These are phyloP conservation scores for Penicillium capsulatum DNA, from an alignment of 2,329 filamentous ascomycete genomes.

Conservation along the genomic window DNA sequence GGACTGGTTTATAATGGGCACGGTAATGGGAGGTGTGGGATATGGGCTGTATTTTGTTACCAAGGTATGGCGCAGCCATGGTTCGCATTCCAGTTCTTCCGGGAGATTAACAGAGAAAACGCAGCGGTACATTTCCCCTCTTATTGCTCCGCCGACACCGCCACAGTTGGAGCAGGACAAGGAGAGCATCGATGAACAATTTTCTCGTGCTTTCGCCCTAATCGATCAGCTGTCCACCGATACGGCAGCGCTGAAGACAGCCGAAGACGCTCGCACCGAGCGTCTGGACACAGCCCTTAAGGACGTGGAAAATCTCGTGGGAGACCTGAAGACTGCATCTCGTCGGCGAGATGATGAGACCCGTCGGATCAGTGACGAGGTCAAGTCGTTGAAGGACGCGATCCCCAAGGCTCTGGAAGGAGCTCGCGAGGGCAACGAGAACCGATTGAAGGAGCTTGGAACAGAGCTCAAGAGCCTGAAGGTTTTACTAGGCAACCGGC, in stretches of 20 bases:
- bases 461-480: conserved; percentile 88
- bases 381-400: conserved; percentile 73
- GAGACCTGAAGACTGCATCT: conserved; percentile 75
- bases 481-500: conserved; percentile 68
- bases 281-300: conserved; percentile 74
- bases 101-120: conserved; percentile 14
- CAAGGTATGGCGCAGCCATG: conserved; percentile 57
- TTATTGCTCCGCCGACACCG: conserved; percentile 89
- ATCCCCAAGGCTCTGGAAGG: conserved; percentile 86
- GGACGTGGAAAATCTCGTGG: conserved; percentile 79
- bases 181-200: conserved; percentile 83
- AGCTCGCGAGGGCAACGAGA: conserved; percentile 79
- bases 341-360: conserved; percentile 82
- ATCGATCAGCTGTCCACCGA: conserved; percentile 90
- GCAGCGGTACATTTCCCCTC: conserved; percentile 81
- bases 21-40: conserved; percentile 80
- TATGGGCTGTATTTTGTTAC: conserved; percentile 86
- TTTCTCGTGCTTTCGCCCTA: conserved; percentile 83
- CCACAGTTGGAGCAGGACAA: conserved; percentile 95
- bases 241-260: conserved; percentile 78
- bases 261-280: conserved; percentile 79
- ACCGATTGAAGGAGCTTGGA: conserved; percentile 76
- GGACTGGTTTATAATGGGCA: conserved; percentile 99
- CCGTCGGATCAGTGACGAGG: conserved; percentile 78
- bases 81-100: background rate